Evolutionary conservation across 2,329 filamentous ascomycete species (phyloP).

Genomic region (Ilyonectria mors-panacis): DNA sequence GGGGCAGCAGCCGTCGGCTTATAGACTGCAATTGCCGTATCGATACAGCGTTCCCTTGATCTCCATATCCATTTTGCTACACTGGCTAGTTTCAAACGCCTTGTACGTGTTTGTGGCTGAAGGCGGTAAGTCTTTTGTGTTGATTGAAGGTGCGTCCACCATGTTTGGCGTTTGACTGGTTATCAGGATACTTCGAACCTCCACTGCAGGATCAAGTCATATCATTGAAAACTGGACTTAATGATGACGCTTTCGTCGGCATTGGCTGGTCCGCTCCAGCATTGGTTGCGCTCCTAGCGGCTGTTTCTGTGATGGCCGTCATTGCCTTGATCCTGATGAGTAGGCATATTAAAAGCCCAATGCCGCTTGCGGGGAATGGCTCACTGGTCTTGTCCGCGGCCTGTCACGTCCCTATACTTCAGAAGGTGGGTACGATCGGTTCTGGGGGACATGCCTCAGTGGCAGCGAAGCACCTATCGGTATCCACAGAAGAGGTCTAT

Average conservation of each 20-base stretch:
- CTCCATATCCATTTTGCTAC: background rate
- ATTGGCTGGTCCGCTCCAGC: background rate
- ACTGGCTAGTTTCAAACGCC: background rate
- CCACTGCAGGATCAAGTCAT: background rate
- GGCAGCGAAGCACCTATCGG: background rate
- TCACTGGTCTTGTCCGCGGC: background rate
- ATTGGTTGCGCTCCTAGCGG: background rate
- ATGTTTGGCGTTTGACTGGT: background rate
- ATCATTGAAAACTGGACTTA: background rate
- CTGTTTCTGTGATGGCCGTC: background rate
- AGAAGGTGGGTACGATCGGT: background rate
- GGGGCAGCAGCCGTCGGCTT: background rate
- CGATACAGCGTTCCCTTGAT: background rate
- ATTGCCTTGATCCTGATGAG: background rate
- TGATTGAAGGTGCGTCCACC: background rate
- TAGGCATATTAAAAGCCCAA: background rate
- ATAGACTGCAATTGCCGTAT: background rate
- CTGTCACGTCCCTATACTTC: background rate
- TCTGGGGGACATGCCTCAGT: background rate
- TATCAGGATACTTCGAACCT: background rate
- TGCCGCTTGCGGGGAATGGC: background rate
- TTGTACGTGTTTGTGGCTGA: background rate
- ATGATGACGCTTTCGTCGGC: background rate
- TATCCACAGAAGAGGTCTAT: background rate
- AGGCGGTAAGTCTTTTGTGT: background rate